A percentile compares a stretch with the other conserved stretches of the same genome.
phyloP scores from a whole-genome alignment of 768 basidiomycete species.

The Amanita pallidorosea region DNA sequence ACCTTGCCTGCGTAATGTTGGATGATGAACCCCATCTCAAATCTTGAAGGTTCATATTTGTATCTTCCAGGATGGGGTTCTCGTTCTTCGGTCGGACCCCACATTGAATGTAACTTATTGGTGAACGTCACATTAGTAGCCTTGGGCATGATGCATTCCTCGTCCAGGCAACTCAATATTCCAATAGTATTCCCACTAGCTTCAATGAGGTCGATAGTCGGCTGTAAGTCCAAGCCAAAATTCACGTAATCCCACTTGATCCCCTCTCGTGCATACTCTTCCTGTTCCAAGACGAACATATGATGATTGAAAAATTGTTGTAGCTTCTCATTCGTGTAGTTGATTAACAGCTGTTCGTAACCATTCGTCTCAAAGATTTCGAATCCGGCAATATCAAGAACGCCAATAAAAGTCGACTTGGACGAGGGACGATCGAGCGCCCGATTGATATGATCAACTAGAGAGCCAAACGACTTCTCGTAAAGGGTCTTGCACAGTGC shows the following conservation, averaged over 20 bases:
- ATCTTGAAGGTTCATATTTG: conserved; percentile 82
- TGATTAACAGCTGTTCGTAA: conserved; percentile 97
- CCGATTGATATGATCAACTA: conserved; percentile 92
- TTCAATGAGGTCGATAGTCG: conserved; percentile 97
- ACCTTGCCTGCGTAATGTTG: conserved; percentile 96
- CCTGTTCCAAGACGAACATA: conserved; percentile 99
- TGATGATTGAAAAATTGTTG: conserved; percentile 99
- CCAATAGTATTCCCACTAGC: conserved; percentile 73
- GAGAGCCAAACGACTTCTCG: conserved; percentile 89
- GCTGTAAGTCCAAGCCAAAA: conserved; percentile 94
- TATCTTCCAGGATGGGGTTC: conserved; percentile 59
- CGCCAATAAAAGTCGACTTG: conserved; percentile 92
- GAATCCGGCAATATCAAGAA: conserved; percentile 98
- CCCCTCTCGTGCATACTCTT: conserved; percentile 92
- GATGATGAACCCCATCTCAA: conserved; percentile 90
- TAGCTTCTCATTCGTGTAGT: conserved; percentile 97
- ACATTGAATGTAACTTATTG: conserved; percentile 77
- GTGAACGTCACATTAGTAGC: conserved; percentile 93
- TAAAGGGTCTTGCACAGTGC: conserved; percentile 92
- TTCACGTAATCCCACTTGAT: conserved; percentile 99
- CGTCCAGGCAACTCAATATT: conserved; percentile 87
- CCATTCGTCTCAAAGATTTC: conserved; percentile 93
- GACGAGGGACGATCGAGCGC: conserved; percentile 89
- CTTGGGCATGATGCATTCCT: conserved; percentile 99
- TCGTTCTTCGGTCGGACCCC: conserved; percentile 48